Evolutionary conservation across 2,329 filamentous ascomycete species (phyloP), one percentile per base, ranked within the genome.

Genomic region (Penicillium frequentans): DNA sequence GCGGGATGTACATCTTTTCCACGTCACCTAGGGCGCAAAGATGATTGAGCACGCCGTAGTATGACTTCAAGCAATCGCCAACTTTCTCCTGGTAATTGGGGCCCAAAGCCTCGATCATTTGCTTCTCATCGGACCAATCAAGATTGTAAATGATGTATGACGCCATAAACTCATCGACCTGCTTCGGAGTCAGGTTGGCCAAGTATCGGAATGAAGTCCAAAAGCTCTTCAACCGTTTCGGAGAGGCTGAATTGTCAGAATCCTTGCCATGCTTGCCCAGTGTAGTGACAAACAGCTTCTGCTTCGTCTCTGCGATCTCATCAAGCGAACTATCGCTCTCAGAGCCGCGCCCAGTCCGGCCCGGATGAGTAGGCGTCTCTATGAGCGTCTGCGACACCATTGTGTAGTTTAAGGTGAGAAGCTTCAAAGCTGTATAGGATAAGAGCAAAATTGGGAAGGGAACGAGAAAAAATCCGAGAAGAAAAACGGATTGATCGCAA

Each of bases 1-100:
- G 81, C 13, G 81, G 81, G 54, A 83, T 83, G 66, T 83, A 84
- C 81, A 84, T 84, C 70, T 83, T 83, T 65, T 83, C 81, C n/a
- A 83, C 81, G 44, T 82, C 79, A 33, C 81, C 81, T 11, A 83
- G 75, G 26, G 81, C 81, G 66, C 81, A 84, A 11, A 84, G 76
- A 56, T 83, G 81, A 64, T 84, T 83, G 31, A 83, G 70, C 14
- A 83, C 79, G 29, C 81, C 81, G 58, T 84, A 84, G 66, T 84
- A 84, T 11, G 80, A 68, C 50, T 76, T 75, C 52, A 84, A 75
- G 55, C 80, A 82, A 58, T 81, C 79, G 54, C 81, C 81, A 14
- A 83, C 80, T 42, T 77, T 79, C 42, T 78, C 65, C 63, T 79
- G 78, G 65, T 83, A 84, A 58, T 81, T 69, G 3, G 77, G 74